Base-by-base conservation (phyloP, 352 stramenopile genomes). In the Aphanomyces euteiches region DNA sequence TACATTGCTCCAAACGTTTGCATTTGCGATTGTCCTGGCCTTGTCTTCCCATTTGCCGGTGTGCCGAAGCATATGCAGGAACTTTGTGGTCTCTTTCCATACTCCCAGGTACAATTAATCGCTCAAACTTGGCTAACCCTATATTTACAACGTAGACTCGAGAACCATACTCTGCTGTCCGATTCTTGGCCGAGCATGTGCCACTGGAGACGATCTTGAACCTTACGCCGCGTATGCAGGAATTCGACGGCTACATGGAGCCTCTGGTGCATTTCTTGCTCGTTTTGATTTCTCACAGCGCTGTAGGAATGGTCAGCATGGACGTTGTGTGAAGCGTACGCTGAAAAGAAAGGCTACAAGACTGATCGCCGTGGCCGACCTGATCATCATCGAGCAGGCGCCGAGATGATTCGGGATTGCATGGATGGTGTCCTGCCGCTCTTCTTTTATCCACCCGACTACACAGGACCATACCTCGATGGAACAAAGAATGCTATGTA, bases 131-230 rank as follows among this genome's bases (percentile, higher is more conserved):
- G 61, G 7, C 48, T 39, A 13, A 17, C 6, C 45, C 36, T 7
- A 60, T 36, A 47, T 28, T 60, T 47, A 19, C 34, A 69, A 56
- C 28, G 13, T 78, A 93, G 81, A 95, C 95, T 69, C 86, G 89
- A 3, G 89, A 96, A 74, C 88, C 89, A 7, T 96, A 92, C 72
- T 94, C 86, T 53, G 85, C 87, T 2, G 86, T 96, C 28, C 87
- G 88, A 1, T 95, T 95, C 74, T 69, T 96, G 1, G 85, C 84
- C 0, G 88, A 96, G 38, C 78, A 92, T 53, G 78, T 93, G 34
- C 73, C 79, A 17, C 47, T 96, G 47, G 83, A 93, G 71, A 77
- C 77, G 45, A 77, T 93, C 40, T 73, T 94, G 63, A 78, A 89
- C 10, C 69, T 94, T 15, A 90, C 90, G 73, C 80, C 82, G 56